These are phyloP conservation scores for Rhodomyrtus tomentosa DNA, from an alignment of 345 rosid genomes.

Conservation along the genomic window DNA sequence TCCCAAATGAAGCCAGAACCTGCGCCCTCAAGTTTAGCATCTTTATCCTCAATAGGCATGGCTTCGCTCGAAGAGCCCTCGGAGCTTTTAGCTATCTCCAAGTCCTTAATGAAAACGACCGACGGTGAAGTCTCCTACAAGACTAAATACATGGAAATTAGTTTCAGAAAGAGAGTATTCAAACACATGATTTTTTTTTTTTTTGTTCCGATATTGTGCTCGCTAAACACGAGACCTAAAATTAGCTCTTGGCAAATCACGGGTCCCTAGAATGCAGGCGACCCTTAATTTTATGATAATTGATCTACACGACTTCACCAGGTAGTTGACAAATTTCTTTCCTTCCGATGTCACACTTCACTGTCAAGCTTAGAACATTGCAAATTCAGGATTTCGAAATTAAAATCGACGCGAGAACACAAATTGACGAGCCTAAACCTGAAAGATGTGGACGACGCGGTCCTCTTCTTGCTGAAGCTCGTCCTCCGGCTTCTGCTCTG, in stretches of 20 bases:
- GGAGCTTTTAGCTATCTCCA: conserved; percentile 40
- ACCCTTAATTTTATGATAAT: neutral
- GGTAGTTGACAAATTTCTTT: neutral
- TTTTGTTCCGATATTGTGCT: neutral
- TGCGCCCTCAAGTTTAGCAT: conserved; percentile 64
- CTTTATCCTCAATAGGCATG: conserved; percentile 23
- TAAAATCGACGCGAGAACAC: neutral
- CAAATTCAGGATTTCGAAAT: neutral
- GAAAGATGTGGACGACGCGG: conserved; percentile 53
- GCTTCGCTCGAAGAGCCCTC: conserved; percentile 15
- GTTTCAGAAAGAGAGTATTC: neutral
- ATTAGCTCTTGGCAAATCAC: neutral
- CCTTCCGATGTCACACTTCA: neutral
- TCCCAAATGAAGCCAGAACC: conserved; percentile 98
- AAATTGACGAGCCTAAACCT: conserved; percentile 25
- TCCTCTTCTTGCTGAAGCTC: conserved; percentile 67
- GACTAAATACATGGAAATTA: neutral
- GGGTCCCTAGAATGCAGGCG: neutral
- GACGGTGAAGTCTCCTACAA: conserved; percentile 61
- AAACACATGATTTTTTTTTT: too few relatives aligned
- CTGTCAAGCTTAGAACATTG: neutral
- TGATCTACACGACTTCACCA: neutral
- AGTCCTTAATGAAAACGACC: conserved; percentile 63
- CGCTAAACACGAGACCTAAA: neutral
- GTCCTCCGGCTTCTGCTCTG: conserved; percentile 28